Evolutionary conservation across 2,329 filamentous ascomycete species (phyloP).

Genomic region (Dactylellina sp.): DNA sequence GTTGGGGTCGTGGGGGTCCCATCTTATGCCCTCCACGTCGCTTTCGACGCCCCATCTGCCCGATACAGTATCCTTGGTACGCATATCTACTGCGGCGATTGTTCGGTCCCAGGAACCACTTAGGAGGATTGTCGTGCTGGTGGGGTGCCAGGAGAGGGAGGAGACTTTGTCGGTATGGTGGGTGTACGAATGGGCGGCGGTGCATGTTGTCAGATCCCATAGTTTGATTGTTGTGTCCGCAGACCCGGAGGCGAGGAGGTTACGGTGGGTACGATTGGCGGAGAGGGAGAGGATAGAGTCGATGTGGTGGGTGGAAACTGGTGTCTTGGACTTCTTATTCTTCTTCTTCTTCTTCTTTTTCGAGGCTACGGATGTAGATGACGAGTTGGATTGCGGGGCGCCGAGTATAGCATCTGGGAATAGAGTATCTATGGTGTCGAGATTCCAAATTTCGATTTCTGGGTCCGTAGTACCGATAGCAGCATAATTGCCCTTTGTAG

Average conservation of each 20-base stretch:
- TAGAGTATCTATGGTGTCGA: slow-evolving; percentile 96
- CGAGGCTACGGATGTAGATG: no score
- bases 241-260: slow-evolving; percentile 91
- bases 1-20: slow-evolving; percentile 93
- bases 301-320: slow-evolving; percentile 77
- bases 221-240: slow-evolving; percentile 98
- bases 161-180: slow-evolving; percentile 95
- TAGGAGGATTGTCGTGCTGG: slow-evolving; percentile 86
- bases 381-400: slow-evolving; percentile 70
- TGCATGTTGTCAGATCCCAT: slow-evolving; percentile 93
- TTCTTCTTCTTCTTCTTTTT: slow-evolving; percentile 72
- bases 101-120: slow-evolving; percentile 96
- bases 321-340: slow-evolving; percentile 92
- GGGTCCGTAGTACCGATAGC: slow-evolving; percentile 97
- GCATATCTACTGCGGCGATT: slow-evolving; percentile 94
- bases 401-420: slow-evolving; percentile 97
- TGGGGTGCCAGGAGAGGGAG: slow-evolving; percentile 91
- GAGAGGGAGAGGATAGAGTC: slow-evolving; percentile 92
- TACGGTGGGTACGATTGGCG: slow-evolving; percentile 91
- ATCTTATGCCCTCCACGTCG: slow-evolving; percentile 90
- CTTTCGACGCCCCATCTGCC: slow-evolving; percentile 93
- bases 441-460: slow-evolving; percentile 98
- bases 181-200: slow-evolving; percentile 93
- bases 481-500: slow-evolving; percentile 84
- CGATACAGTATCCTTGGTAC: slow-evolving; percentile 79